Percentiles rank a stretch among this genome's conserved stretches.
These are phyloP conservation scores for Musa troglodytarum DNA, from an alignment of 176 grass and related monocot species.

Conservation along the genomic window DNA sequence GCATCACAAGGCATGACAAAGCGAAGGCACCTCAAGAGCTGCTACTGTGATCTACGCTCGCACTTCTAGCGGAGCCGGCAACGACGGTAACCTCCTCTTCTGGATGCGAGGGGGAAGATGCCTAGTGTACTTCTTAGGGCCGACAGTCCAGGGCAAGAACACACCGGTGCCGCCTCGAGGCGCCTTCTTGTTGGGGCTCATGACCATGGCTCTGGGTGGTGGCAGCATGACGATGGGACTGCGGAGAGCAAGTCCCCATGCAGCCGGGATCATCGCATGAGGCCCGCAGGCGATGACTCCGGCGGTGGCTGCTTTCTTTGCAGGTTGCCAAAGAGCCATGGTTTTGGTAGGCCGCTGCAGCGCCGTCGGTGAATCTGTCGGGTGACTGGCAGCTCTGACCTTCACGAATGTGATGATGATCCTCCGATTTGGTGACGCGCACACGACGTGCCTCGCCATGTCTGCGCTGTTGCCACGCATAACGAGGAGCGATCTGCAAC, in stretches of 20 bases:
- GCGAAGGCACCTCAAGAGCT: no score
- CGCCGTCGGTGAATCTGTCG: neutral
- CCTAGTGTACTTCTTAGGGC: constrained; percentile 81
- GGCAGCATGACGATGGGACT: constrained; percentile 57
- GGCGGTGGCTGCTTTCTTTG: neutral
- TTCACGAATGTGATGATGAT: constrained; percentile 11
- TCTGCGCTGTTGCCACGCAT: constrained; percentile 11
- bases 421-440: constrained; percentile 1
- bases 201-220: constrained; percentile 48
- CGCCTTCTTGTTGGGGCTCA: constrained; percentile 54
- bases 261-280: neutral
- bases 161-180: constrained; percentile 73
- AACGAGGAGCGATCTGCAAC: constrained; percentile 47
- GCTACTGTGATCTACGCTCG: constrained; percentile 18
- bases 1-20: neutral
- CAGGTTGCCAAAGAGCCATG: constrained; percentile 10
- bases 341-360: neutral
- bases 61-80: constrained; percentile 59
- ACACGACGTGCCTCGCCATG: constrained; percentile 13
- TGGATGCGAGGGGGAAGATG: constrained; percentile 94
- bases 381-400: neutral
- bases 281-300: constrained; percentile 9
- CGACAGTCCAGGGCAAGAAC: constrained; percentile 89
- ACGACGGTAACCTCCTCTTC: constrained; percentile 75
- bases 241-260: constrained; percentile 52